These are phyloP conservation scores for Fusarium marasasianum DNA, from an alignment of 2,329 filamentous ascomycete species.

Conservation along the genomic window DNA sequence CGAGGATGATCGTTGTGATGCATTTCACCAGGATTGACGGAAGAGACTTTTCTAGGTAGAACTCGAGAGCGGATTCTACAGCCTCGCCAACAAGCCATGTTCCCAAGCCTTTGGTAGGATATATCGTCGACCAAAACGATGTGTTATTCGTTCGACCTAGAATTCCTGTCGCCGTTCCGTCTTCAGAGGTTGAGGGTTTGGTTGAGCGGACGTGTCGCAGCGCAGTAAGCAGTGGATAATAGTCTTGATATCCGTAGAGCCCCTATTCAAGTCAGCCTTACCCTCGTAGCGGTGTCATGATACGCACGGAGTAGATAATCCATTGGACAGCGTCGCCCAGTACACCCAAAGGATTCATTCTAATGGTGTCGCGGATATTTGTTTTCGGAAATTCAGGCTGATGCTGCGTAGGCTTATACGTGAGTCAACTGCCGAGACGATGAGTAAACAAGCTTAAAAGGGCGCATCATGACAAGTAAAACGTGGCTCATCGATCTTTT, in stretches of 20 bases:
- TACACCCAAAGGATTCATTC: neutral
- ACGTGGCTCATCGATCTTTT: neutral
- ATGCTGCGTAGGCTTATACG: neutral
- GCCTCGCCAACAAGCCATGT: neutral
- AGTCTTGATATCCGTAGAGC: neutral
- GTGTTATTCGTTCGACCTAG: neutral
- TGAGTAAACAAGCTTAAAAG: neutral
- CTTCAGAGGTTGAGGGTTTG: no score
- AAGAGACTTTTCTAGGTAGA: neutral
- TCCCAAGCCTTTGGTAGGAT: neutral
- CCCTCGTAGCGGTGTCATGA: neutral
- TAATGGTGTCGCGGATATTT: neutral
- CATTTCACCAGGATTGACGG: neutral
- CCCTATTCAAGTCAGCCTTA: neutral
- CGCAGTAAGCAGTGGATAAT: neutral
- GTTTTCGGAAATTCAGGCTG: neutral
- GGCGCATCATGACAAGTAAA: neutral
- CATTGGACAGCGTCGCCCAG: neutral
- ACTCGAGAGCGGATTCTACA: neutral
- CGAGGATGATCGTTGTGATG: accelerated
- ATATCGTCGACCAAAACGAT: neutral
- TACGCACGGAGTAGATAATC: neutral
- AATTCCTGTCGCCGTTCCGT: neutral
- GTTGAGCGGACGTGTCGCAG: neutral
- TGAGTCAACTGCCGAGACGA: neutral